phyloP scores from a whole-genome alignment of 257 asterid genomes.

The Nicotiana sylvestris region DNA sequence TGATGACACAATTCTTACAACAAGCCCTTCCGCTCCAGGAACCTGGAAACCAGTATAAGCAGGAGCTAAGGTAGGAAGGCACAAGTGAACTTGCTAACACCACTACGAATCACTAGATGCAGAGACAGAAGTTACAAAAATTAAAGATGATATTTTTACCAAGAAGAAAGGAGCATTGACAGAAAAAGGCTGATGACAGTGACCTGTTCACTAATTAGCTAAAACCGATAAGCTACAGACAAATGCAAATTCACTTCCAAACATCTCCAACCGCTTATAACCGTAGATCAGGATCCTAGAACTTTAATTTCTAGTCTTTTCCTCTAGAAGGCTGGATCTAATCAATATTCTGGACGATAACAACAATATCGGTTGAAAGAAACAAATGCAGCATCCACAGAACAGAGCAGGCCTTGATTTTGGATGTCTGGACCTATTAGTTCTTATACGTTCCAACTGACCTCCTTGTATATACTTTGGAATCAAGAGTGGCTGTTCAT shows the following conservation, averaged over 20 bases:
- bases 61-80: slow-evolving; percentile 3
- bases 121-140: slow-evolving; percentile 2
- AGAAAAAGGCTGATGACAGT: not conserved
- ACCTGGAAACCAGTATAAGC: slow-evolving; percentile 39
- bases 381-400: slow-evolving; percentile 9
- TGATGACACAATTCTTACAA: slow-evolving; percentile 90
- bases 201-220: not conserved
- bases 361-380: not conserved
- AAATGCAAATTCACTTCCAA: not conserved
- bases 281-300: not conserved
- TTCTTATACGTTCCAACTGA: not conserved
- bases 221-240: not conserved
- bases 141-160: not conserved
- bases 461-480: not conserved
- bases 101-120: not conserved
- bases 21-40: slow-evolving; percentile 95
- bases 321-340: not conserved
- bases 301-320: not conserved
- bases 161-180: not conserved
- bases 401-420: not conserved
- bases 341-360: slow-evolving; percentile 2
- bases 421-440: not conserved
- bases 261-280: not conserved
- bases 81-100: slow-evolving; percentile 1
- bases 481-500: not conserved